phyloP scores from a whole-genome alignment of 345 rosid species.

The Rhizophora mangle region DNA sequence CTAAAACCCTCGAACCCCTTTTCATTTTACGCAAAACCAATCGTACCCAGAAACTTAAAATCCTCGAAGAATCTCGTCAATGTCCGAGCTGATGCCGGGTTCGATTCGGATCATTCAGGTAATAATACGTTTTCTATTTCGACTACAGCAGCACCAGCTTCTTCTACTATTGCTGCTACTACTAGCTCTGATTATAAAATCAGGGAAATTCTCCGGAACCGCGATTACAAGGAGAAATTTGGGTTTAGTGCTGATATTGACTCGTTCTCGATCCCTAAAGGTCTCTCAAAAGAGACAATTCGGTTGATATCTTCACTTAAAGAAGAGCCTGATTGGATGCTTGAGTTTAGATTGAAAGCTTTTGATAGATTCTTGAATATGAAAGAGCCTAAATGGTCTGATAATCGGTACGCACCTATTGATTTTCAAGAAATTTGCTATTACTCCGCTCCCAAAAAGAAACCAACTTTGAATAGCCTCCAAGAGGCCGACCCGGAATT shows the following conservation, averaged over 20 bases:
- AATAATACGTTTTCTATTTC: background rate
- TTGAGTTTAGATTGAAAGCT: slow-evolving; percentile 68
- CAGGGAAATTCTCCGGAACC: slow-evolving; percentile 58
- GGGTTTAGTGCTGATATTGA: slow-evolving; percentile 75
- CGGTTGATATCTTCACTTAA: slow-evolving; percentile 60
- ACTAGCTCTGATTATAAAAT: slow-evolving; percentile 57
- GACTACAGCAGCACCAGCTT: slow-evolving; percentile 1
- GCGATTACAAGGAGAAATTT: slow-evolving; percentile 64
- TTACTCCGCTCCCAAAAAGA: slow-evolving; percentile 87
- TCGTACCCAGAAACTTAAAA: background rate
- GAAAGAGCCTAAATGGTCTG: slow-evolving; percentile 85
- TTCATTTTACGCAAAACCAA: slow-evolving; percentile 3
- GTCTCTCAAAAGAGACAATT: slow-evolving; percentile 68
- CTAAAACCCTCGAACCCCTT: slow-evolving; percentile 5
- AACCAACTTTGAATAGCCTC: slow-evolving; percentile 68
- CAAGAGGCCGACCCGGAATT: slow-evolving; percentile 89
- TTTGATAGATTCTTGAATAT: slow-evolving; percentile 65
- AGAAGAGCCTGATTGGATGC: slow-evolving; percentile 91
- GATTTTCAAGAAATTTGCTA: slow-evolving; percentile 85
- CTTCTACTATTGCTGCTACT: slow-evolving; percentile 1
- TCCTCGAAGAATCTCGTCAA: background rate
- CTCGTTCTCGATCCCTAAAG: slow-evolving; percentile 76
- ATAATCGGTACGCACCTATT: slow-evolving; percentile 61
- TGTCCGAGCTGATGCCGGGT: slow-evolving; percentile 25
- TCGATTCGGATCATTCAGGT: slow-evolving; percentile 17